Percentiles rank a stretch among this genome's conserved stretches.
Evolutionary conservation across 257 asterid genomes (phyloP).

Genomic region (Paulownia fortunei): DNA sequence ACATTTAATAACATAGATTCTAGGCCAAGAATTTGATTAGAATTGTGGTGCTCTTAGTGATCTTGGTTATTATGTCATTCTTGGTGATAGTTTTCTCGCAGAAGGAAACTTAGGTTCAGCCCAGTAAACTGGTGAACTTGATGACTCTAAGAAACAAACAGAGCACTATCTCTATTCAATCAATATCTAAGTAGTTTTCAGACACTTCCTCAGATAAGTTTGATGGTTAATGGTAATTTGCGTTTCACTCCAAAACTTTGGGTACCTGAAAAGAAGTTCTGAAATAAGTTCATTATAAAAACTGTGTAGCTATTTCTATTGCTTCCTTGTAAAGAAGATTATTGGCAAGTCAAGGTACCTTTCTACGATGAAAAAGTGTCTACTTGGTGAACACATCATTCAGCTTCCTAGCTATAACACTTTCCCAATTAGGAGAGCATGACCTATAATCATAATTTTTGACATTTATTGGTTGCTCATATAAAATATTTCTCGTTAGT

Average conservation of each 20-base stretch:
- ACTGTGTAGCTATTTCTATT: not conserved
- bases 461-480: conserved; percentile 16
- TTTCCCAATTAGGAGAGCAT: conserved; percentile 12
- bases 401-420: conserved; percentile 23
- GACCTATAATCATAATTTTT: not conserved
- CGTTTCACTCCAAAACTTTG: not conserved
- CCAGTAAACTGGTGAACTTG: not conserved
- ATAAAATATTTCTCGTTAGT: conserved; percentile 13
- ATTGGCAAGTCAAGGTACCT: not conserved
- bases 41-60: not conserved
- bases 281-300: not conserved
- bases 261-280: not conserved
- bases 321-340: not conserved
- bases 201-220: conserved; percentile 11
- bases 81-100: not conserved
- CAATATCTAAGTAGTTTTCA: not conserved
- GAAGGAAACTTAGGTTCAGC: not conserved
- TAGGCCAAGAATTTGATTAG: not conserved
- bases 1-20: not conserved
- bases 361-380: not conserved
- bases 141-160: not conserved
- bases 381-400: conserved; percentile 11
- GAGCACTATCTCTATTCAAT: not conserved
- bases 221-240: not conserved
- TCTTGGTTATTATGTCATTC: not conserved